These are phyloP conservation scores for Trebouxia sp. DNA, from an alignment of 139 green algal genomes.

Conservation along the genomic window DNA sequence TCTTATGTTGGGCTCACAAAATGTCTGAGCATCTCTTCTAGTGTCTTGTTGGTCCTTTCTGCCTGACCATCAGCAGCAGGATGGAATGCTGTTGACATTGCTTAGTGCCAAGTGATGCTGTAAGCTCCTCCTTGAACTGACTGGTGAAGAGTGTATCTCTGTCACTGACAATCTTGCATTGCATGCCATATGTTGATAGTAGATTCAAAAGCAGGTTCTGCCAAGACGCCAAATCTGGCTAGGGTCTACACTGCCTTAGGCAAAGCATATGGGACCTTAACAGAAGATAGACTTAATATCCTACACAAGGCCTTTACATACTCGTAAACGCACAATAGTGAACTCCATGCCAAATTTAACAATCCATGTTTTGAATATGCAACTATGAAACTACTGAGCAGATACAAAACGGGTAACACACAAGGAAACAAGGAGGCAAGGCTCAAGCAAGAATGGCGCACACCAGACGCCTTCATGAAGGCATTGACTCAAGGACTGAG, in stretches of 20 bases:
- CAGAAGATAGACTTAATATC: too few relatives aligned
- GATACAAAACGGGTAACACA: background rate
- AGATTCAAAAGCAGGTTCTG: too few relatives aligned
- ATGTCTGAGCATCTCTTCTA: conserved; percentile 62
- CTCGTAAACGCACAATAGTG: too few relatives aligned
- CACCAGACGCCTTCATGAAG: background rate
- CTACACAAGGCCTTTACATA: too few relatives aligned
- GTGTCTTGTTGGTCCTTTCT: conserved; percentile 57
- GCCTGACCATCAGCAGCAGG: conserved; percentile 70
- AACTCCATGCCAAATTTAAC: too few relatives aligned
- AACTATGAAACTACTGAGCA: background rate
- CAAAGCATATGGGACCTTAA: too few relatives aligned
- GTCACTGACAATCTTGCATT: conserved; percentile 29
- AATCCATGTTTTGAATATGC: background rate
- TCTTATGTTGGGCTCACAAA: conserved; percentile 37
- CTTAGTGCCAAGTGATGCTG: conserved; percentile 33
- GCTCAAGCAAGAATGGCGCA: background rate
- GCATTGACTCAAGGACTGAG: background rate
- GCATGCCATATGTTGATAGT: background rate
- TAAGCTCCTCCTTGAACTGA: conserved; percentile 46
- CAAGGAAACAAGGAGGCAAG: background rate
- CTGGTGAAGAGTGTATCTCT: conserved; percentile 45
- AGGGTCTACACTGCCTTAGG: too few relatives aligned
- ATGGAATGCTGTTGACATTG: conserved; percentile 51
- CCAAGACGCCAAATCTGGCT: too few relatives aligned